Evolutionary conservation across 2,329 filamentous ascomycete species (phyloP).

Genomic region (Colletotrichum horii): DNA sequence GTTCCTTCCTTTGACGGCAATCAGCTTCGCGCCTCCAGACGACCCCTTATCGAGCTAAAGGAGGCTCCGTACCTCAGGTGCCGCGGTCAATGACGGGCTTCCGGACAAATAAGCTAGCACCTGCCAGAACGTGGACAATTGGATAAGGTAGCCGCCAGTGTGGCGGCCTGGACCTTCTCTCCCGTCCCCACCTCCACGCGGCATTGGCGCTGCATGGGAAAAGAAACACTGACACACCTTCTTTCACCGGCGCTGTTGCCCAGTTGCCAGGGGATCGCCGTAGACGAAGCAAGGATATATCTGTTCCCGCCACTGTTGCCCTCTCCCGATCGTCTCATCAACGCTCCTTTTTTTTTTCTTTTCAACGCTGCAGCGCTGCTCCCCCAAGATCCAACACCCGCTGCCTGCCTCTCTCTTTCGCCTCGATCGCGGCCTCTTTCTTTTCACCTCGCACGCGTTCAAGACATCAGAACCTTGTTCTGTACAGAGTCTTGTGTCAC

Average conservation of each 20-base stretch:
- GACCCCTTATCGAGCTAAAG: neutral
- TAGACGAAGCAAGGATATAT: constrained; percentile 3
- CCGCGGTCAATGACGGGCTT: neutral
- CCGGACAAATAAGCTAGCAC: neutral
- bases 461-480: constrained; percentile 23
- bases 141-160: neutral
- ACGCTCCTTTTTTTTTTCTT: neutral
- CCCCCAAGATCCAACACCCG: neutral
- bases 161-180: constrained; percentile 1
- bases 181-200: constrained; percentile 9
- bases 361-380: neutral
- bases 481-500: constrained; percentile 9
- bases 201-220: constrained; percentile 5
- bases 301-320: neutral
- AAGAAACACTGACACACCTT: constrained; percentile 12
- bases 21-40: neutral
- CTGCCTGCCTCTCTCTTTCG: neutral
- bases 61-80: neutral
- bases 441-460: constrained; percentile 3
- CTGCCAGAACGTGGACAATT: neutral
- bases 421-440: neutral
- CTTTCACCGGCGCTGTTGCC: neutral
- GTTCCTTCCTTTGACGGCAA: neutral
- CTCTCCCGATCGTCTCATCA: neutral
- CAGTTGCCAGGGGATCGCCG: neutral